phyloP scores from a whole-genome alignment of 306 rosid genomes.

The Sechiopsis laciniata region DNA sequence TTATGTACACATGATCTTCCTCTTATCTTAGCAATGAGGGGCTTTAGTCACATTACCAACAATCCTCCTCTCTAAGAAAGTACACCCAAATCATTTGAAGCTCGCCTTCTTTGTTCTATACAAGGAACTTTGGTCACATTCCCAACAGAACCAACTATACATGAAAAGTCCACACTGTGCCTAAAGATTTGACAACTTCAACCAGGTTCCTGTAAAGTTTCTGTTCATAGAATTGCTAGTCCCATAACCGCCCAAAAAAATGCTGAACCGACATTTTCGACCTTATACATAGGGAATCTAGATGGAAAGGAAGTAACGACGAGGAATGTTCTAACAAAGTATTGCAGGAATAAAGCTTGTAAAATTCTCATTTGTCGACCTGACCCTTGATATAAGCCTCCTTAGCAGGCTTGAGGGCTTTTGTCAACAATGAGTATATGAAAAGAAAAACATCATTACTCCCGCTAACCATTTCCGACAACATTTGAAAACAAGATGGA shows the following conservation, averaged over 20 bases:
- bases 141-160: no score
- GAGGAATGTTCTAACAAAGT: background rate
- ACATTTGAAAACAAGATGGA: background rate
- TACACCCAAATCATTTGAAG: no score
- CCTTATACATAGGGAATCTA: background rate
- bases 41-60: no score
- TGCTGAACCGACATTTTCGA: background rate
- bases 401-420: background rate
- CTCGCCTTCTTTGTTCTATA: no score
- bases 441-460: background rate
- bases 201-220: background rate
- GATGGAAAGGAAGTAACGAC: background rate
- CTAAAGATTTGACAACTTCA: background rate
- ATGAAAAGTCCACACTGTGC: no score
- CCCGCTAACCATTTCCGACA: background rate
- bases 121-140: no score
- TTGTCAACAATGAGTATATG: background rate
- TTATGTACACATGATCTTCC: no score
- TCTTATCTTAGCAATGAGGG: no score
- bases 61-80: no score
- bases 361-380: background rate
- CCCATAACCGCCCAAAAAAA: background rate
- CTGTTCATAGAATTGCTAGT: background rate
- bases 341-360: background rate
- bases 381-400: background rate